Base-by-base conservation (phyloP, 2,329 filamentous ascomycete species). In the Arthrobotrys conoides region DNA sequence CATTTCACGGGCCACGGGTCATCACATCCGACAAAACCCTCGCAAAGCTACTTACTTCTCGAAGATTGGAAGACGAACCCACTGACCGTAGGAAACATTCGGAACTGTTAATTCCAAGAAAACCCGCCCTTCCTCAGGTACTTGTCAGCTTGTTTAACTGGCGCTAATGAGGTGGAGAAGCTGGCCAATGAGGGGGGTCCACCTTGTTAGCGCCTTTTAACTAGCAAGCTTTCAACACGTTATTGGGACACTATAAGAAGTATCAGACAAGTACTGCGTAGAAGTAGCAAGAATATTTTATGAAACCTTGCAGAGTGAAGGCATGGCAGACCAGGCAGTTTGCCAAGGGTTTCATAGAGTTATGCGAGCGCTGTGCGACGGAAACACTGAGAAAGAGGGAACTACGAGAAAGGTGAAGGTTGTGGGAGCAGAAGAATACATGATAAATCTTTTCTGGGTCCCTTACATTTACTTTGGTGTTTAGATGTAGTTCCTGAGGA, bases 191-290 rank as follows among this genome's bases (percentile, higher is more conserved):
- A 49, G 27, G n/a, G 46, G 46, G 9, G 14, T 49, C 18, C n/a
- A 49, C 18, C 18, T 49, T 5, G 20, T 22, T n/a, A 24, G 81
- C 51, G 84, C 83, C 0, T 86, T 73, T 67, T 84, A 86, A 79
- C 79, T 86, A 1, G 84, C 83, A 0, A 85, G 85, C 0, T 86
- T 86, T 66, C 82, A 81, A 0, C 84, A 86, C 71, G 85, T 86
- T 4, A 80, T 87, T 61, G 85, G 85, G 0, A 84, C 84, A 0
- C 80, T 86, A 0, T 87, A 85, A 86, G 76, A 83, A 3, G 84
- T 85, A 0, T 69, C 81, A 9, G 85, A 87, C 70, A 57, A 78
- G 16, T 4, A 69, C 2, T 85, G 83, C 64, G 81, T 84, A 0
- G 81, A 84, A 3, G 75, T 84, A 24, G 83, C 84, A 0, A 82